phyloP scores from a whole-genome alignment of 352 stramenopile genomes.

The Pythium phragmiticola region DNA sequence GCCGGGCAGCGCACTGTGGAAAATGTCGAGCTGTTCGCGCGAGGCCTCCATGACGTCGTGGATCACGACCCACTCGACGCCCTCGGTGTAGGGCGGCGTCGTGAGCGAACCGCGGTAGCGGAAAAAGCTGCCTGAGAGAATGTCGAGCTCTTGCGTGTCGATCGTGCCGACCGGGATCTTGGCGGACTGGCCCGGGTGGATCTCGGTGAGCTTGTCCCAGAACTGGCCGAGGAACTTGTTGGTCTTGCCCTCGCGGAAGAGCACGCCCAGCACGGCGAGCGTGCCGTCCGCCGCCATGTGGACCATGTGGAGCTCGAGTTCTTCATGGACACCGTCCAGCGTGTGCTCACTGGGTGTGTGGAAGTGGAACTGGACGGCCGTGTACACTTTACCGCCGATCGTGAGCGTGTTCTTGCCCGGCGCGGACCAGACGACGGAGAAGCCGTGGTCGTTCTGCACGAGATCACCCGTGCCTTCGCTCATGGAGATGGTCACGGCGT shows the following conservation, averaged over 20 bases:
- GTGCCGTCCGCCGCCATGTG: constrained; percentile 53
- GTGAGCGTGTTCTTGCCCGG: constrained; percentile 38
- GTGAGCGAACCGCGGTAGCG: constrained; percentile 69
- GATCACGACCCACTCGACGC: constrained; percentile 70
- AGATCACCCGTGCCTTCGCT: constrained; percentile 37
- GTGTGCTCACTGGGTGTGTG: constrained; percentile 75
- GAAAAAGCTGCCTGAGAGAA: constrained; percentile 47
- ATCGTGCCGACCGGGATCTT: constrained; percentile 39
- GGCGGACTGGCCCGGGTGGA: constrained; percentile 26
- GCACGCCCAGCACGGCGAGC: constrained; percentile 57
- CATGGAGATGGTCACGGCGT: constrained; percentile 32
- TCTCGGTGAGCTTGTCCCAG: constrained; percentile 44
- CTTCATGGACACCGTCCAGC: constrained; percentile 46
- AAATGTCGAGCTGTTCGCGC: constrained; percentile 48
- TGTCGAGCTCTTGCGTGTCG: constrained; percentile 25
- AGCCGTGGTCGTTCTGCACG: constrained; percentile 40
- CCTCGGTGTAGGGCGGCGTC: constrained; percentile 70
- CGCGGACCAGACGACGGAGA: constrained; percentile 51
- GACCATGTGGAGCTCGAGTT: constrained; percentile 72
- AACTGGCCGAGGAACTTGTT: constrained; percentile 64
- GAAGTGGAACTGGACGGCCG: constrained; percentile 60
- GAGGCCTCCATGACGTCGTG: constrained; percentile 52
- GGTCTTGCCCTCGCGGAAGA: constrained; percentile 54
- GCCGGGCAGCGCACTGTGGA: constrained; percentile 39
- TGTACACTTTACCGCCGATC: constrained; percentile 53